phyloP scores from a whole-genome alignment of 2,329 filamentous ascomycete species.

The Xylaria digitata region DNA sequence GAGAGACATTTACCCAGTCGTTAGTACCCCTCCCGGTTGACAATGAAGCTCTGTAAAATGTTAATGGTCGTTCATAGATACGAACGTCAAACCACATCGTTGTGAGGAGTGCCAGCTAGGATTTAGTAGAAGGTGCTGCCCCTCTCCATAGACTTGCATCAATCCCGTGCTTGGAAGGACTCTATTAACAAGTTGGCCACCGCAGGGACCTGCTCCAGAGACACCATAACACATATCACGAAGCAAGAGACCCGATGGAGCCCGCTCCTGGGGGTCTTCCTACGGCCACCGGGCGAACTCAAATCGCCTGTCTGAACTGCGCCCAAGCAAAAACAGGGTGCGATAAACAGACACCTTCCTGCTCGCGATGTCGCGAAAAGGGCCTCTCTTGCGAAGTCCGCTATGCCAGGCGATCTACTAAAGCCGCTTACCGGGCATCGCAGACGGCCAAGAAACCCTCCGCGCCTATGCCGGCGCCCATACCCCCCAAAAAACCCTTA shows the following conservation, averaged over 20 bases:
- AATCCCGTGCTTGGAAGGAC: too few relatives aligned
- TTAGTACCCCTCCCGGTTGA: conserved; percentile 49
- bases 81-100: conserved; percentile 65
- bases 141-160: not conserved
- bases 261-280: conserved; percentile 57
- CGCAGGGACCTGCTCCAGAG: conserved; percentile 62
- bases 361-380: conserved; percentile 62
- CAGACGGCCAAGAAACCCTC: conserved; percentile 52
- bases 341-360: conserved; percentile 60
- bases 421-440: conserved; percentile 58
- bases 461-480: conserved; percentile 25
- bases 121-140: conserved; percentile 61
- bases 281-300: conserved; percentile 54
- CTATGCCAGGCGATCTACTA: conserved; percentile 63
- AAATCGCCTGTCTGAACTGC: conserved; percentile 63
- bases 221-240: conserved; percentile 64
- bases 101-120: conserved; percentile 62
- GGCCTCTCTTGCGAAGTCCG: conserved; percentile 60
- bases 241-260: conserved; percentile 60
- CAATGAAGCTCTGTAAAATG: conserved; percentile 13
- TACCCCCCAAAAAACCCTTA: conserved; percentile 37
- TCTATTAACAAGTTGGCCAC: conserved; percentile 17
- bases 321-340: conserved; percentile 64
- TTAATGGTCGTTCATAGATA: conserved; percentile 55
- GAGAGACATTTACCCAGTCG: conserved; percentile 65